A percentile compares a stretch with the other conserved stretches of the same genome.
phyloP scores from a whole-genome alignment of 768 basidiomycete species.

The Fomitopsis serialis region DNA sequence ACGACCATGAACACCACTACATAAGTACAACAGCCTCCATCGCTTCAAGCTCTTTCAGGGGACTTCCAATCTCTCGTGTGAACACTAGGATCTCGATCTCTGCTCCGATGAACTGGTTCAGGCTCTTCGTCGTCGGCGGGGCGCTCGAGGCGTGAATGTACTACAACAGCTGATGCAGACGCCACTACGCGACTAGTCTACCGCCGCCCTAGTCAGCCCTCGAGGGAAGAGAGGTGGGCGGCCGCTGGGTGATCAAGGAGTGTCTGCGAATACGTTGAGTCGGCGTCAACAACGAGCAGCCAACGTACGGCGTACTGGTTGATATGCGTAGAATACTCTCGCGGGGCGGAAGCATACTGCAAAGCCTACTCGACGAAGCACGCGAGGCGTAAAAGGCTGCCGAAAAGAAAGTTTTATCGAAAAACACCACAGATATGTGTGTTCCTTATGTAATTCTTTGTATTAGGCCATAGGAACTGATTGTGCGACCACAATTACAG shows the following conservation, averaged over 20 bases:
- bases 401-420: constrained; percentile 44
- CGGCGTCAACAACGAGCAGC: too few species aligned
- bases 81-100: constrained; percentile 37
- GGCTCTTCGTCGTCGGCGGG: constrained; percentile 59
- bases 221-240: too few species aligned
- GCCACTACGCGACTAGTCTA: constrained; percentile 47
- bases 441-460: neutral
- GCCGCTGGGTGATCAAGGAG: too few species aligned
- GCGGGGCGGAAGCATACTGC: constrained; percentile 38
- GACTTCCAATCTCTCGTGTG: too few species aligned
- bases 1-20: too few species aligned
- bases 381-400: constrained; percentile 45
- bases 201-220: too few species aligned
- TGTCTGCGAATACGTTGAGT: too few species aligned
- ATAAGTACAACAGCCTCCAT: too few species aligned
- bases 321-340: constrained; percentile 42
- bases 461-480: constrained; percentile 1
- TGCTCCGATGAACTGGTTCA: constrained; percentile 57
- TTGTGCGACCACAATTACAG: constrained; percentile 23
- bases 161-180: constrained; percentile 35
- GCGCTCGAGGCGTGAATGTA: constrained; percentile 55
- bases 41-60: too few species aligned
- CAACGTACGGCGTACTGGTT: too few species aligned
- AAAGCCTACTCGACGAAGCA: constrained; percentile 50
- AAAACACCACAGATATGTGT: constrained; percentile 45